A percentile compares a stretch with the other conserved stretches of the same genome.
phyloP scores from a whole-genome alignment of 202 grass and related monocot genomes.

The Dendrocalamus latiflorus region DNA sequence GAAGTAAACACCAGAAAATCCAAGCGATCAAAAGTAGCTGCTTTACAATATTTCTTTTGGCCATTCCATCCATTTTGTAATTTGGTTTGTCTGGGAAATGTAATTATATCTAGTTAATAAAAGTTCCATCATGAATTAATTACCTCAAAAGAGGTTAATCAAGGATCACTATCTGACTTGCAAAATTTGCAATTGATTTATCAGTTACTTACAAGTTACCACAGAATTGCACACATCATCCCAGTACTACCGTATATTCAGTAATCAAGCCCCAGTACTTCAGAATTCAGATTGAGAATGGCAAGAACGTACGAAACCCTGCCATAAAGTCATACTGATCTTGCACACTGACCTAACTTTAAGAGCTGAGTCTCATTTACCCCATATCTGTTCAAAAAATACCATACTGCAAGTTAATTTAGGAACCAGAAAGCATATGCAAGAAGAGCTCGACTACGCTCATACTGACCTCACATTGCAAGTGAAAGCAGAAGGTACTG shows the following conservation, averaged over 20 bases:
- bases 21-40: neutral
- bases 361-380: neutral
- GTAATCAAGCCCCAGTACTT: neutral
- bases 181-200: neutral
- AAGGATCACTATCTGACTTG: neutral
- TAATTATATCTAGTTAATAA: slow-evolving; percentile 12
- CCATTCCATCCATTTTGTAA: slow-evolving; percentile 13
- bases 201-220: slow-evolving; percentile 23
- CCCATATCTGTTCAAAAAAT: slow-evolving; percentile 1
- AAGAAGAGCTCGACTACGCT: neutral
- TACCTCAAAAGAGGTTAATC: slow-evolving; percentile 21
- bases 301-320: neutral
- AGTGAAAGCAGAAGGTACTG: neutral
- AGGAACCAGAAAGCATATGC: slow-evolving; percentile 3
- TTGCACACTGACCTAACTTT: neutral
- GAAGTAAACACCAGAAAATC: neutral
- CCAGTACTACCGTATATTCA: neutral
- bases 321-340: neutral
- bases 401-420: slow-evolving; percentile 13
- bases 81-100: slow-evolving; percentile 20
- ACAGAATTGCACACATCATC: neutral
- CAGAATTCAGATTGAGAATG: slow-evolving; percentile 12
- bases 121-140: neutral
- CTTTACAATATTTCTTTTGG: neutral
- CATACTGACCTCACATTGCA: slow-evolving; percentile 26